Conservation (phyloP, 163 green algal species). For the Volvox carteri region DNA sequence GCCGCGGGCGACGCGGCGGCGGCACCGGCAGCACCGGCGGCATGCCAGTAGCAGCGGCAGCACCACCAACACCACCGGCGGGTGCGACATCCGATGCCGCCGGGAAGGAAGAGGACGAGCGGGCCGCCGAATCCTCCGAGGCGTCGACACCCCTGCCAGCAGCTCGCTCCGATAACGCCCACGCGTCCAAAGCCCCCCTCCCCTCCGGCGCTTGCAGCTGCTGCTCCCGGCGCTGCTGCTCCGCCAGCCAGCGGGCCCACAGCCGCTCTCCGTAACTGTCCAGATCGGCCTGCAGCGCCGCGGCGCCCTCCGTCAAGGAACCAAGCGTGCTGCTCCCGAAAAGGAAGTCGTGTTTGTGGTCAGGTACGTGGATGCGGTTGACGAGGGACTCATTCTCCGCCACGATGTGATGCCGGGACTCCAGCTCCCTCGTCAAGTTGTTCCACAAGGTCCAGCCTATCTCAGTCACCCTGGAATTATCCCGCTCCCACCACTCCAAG, state of each 20-base stretch:
- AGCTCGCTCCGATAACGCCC: too few species aligned
- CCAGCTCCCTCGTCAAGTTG: slow-evolving; percentile 36
- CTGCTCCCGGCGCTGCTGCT: background rate
- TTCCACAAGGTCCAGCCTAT: slow-evolving; percentile 56
- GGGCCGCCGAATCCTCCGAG: too few species aligned
- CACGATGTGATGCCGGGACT: slow-evolving; percentile 48
- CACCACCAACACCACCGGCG: too few species aligned
- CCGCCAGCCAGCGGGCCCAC: background rate
- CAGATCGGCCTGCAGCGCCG: slow-evolving; percentile 39
- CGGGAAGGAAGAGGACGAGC: too few species aligned
- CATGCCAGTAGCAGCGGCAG: background rate
- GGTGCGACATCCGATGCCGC: too few species aligned
- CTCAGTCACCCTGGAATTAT: slow-evolving; percentile 28
- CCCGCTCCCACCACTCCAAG: slow-evolving; percentile 47
- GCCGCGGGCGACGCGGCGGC: background rate
- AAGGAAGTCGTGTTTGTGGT: slow-evolving; percentile 56
- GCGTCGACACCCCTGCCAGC: too few species aligned
- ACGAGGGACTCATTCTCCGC: slow-evolving; percentile 38
- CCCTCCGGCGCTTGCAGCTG: background rate
- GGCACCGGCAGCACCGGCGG: too few species aligned
- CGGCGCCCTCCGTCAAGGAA: slow-evolving; percentile 24
- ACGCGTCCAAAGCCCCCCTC: too few species aligned
- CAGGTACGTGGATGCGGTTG: slow-evolving; percentile 50
- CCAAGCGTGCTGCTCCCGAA: slow-evolving; percentile 9
- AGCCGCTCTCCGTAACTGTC: background rate